Conservation (phyloP, 306 rosid genomes). For the Cucurbita maxima region DNA sequence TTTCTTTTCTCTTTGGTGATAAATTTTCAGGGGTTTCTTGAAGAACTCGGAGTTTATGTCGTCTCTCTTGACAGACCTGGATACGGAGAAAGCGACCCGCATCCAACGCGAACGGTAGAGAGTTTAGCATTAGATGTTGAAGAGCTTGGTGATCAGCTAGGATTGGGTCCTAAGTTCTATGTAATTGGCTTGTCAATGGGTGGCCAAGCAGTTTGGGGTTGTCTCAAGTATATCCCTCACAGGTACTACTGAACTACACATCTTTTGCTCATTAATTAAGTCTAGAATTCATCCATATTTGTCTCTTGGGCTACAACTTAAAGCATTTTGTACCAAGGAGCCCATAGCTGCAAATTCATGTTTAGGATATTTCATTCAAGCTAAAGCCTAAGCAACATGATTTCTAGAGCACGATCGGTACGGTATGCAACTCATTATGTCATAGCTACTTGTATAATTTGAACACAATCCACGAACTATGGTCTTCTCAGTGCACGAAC, state of each 20-base stretch:
- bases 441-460: not conserved
- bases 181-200: slow-evolving; percentile 67
- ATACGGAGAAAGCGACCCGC: slow-evolving; percentile 87
- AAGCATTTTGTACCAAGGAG: not conserved
- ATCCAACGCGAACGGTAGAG: slow-evolving; percentile 53
- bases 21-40: slow-evolving; percentile 33
- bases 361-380: not conserved
- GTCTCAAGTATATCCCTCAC: slow-evolving; percentile 75
- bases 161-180: slow-evolving; percentile 59
- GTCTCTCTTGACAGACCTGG: slow-evolving; percentile 86
- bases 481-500: not conserved
- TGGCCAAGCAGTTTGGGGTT: slow-evolving; percentile 66
- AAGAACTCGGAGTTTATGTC: slow-evolving; percentile 46
- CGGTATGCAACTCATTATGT: not conserved
- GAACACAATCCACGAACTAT: not conserved
- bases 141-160: slow-evolving; percentile 71
- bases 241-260: slow-evolving; percentile 26
- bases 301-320: not conserved
- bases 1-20: not conserved
- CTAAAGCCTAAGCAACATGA: not conserved
- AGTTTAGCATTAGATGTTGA: slow-evolving; percentile 68
- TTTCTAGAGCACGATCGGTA: not conserved
- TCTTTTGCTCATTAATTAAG: not conserved
- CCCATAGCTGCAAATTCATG: not conserved
- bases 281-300: not conserved